Conservation (phyloP, 192 early-diverging fungal genomes). For the Backusella parvicylindrica region DNA sequence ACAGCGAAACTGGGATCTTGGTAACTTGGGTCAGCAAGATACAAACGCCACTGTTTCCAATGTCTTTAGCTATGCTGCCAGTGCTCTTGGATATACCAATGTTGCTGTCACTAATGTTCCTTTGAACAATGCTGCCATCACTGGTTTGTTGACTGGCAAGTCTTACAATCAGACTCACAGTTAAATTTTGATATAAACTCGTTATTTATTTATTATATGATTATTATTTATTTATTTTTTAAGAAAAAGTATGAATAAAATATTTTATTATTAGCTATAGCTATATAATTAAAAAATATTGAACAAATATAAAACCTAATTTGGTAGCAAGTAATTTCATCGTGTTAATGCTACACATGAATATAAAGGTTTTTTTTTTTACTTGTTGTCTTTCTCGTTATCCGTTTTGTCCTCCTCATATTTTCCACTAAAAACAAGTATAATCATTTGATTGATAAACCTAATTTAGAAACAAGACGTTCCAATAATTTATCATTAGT, state of each 20-base stretch:
- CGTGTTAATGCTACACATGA: no score
- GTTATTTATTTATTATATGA: not conserved
- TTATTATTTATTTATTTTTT: no score
- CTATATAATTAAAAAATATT: not conserved
- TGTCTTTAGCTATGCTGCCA: constrained; percentile 40
- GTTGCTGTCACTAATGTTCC: constrained; percentile 27
- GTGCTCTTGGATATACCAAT: constrained; percentile 34
- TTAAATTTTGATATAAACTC: not conserved
- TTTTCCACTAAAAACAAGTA: no score
- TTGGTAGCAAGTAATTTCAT: no score
- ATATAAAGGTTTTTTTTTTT: no score
- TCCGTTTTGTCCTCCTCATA: no score
- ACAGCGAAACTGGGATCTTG: constrained; percentile 62
- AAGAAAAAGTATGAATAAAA: not conserved
- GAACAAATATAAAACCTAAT: no score
- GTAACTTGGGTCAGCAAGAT: constrained; percentile 55
- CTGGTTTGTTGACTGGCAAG: constrained; percentile 34
- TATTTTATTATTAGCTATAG: not conserved
- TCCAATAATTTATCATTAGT: no score
- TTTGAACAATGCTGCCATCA: constrained; percentile 28
- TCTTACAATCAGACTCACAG: not conserved
- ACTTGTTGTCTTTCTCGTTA: no score
- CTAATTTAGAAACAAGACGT: no score
- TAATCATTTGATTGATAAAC: no score
- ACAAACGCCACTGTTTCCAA: constrained; percentile 41